These are phyloP conservation scores for Botrytis cinerea DNA, from an alignment of 2,329 filamentous ascomycete genomes.

Conservation along the genomic window DNA sequence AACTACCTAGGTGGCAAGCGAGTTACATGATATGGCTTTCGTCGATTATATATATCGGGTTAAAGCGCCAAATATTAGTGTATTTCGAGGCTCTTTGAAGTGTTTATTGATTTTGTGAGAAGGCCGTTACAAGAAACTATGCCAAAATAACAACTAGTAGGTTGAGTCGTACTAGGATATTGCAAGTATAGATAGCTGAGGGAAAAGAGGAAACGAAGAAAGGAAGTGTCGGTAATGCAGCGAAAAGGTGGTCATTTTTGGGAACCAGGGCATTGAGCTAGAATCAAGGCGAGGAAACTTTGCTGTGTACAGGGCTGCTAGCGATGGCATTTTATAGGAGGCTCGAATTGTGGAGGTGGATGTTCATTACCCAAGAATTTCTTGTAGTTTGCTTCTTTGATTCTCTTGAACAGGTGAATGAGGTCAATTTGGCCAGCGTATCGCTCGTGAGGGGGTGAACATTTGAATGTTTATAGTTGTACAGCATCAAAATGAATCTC, in stretches of 20 bases:
- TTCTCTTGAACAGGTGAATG: neutral
- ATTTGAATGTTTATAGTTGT: neutral
- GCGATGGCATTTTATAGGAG: neutral
- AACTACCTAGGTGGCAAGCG: neutral
- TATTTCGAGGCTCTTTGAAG: neutral
- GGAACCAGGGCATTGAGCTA: neutral
- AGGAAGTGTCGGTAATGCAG: neutral
- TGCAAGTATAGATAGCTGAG: neutral
- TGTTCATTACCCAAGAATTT: neutral
- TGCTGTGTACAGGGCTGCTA: neutral
- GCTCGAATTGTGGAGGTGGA: neutral
- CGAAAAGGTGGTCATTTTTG: neutral
- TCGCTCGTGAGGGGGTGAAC: neutral
- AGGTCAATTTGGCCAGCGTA: neutral
- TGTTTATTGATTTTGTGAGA: neutral
- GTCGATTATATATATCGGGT: neutral
- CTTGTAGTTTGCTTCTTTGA: neutral
- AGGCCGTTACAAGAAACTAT: neutral
- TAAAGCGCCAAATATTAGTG: neutral
- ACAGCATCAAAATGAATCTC: neutral
- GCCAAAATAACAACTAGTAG: neutral
- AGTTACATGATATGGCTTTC: neutral
- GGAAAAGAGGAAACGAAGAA: neutral
- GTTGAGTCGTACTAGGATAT: too few relatives aligned
- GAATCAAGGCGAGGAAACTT: neutral